Base-by-base conservation (phyloP, 257 asterid genomes). In the Marsdenia floribunda region DNA sequence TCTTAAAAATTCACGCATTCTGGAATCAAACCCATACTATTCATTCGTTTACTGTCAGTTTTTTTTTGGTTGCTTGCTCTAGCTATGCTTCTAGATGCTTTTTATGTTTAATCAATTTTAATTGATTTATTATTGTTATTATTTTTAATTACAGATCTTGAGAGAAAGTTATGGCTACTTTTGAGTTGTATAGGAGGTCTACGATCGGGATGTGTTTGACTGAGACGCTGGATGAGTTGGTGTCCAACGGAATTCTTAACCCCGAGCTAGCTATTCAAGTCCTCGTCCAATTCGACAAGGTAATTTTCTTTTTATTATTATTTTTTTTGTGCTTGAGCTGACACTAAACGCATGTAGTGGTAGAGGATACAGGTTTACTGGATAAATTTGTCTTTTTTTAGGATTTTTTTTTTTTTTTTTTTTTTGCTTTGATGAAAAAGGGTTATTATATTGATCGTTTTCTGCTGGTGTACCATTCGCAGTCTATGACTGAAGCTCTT, bases 231-330 rank as follows among this genome's bases (percentile, higher is more conserved):
- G 98, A 93, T 83, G 96, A 90, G 84, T 88, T 93, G 97, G 97
- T 91, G 24, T 82, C 88, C 5, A 79, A 78, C 2, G 97, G 97
- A 24, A 68, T 73, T 73, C 93, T 93, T 76, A 87, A 89, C 85
- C 97, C 98, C 6, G 97, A 91, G 75, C 88, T 86, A 57, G 97
- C 97, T 71, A 88, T 91, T 73, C 98, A 91, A 87, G 97, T 91
- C 79, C 96, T 93, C 70, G 88, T 93, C 80, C 98, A 93, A 78
- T 91, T 93, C 77, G 98, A 93, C 82, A 93, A 93, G 98, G 98
- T 93, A n/a, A 15, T 65, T 68, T 68, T 58, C 13, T 68, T 0
- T 53, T 0, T 21, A 2, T 26, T 22, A 55, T 55, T 42, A 0
- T 15, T 1, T 6, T 29, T 16, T 24, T 59, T 24, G 33, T 10